These are phyloP conservation scores for Sugiyamaella neomexicana DNA, from an alignment of 1,139 yeast species.

Conservation along the genomic window DNA sequence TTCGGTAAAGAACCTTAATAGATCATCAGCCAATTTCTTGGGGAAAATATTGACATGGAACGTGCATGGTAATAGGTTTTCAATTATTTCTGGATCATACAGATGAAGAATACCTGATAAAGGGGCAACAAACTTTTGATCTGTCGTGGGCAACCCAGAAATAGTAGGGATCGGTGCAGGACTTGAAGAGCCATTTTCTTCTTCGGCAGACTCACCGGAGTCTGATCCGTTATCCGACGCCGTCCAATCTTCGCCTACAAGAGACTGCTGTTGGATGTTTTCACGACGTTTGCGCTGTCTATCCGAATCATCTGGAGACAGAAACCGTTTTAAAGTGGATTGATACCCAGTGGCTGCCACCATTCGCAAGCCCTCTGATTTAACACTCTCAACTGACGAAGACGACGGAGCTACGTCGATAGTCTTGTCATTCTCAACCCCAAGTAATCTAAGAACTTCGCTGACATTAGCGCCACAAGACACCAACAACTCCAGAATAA, in stretches of 20 bases:
- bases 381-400: neutral
- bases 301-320: conserved; percentile 7
- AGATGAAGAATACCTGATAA: conserved; percentile 14
- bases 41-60: conserved; percentile 56
- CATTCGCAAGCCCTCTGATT: neutral
- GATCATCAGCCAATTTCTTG: conserved; percentile 46
- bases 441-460: conserved; percentile 31
- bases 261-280: conserved; percentile 1
- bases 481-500: conserved; percentile 39
- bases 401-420: no score
- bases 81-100: conserved; percentile 14
- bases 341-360: conserved; percentile 19
- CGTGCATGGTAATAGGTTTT: conserved; percentile 48
- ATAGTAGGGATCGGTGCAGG: neutral
- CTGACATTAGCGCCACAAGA: conserved; percentile 39
- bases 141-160: neutral
- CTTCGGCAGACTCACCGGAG: no score
- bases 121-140: conserved; percentile 1
- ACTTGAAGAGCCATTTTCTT: neutral
- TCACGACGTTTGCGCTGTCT: conserved; percentile 8
- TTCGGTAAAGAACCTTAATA: conserved; percentile 46
- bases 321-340: conserved; percentile 27
- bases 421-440: conserved; percentile 2
- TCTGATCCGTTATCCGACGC: conserved; percentile 7
- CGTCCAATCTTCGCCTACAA: conserved; percentile 10